These are phyloP conservation scores for Arctium lappa DNA, from an alignment of 129 eudicot species.

Conservation along the genomic window DNA sequence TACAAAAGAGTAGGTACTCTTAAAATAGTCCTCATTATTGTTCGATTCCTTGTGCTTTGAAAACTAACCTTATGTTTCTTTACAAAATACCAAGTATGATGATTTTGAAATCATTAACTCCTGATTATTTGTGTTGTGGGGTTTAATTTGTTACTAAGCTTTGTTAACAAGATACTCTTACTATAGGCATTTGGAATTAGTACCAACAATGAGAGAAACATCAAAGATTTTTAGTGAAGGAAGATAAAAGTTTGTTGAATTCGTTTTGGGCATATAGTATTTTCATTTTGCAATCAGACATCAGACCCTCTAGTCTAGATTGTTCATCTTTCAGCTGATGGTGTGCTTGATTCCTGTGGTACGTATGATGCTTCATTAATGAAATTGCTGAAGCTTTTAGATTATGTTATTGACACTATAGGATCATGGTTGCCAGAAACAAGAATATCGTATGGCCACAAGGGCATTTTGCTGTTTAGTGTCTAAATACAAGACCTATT, in stretches of 20 bases:
- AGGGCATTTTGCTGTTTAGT: neutral
- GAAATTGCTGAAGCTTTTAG: no score
- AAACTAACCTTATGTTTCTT: neutral
- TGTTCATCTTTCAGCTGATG: neutral
- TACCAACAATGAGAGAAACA: neutral
- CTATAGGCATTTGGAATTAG: neutral
- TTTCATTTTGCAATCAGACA: neutral
- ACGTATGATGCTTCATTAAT: no score
- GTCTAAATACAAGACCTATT: neutral
- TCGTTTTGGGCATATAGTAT: neutral
- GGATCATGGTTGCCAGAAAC: neutral
- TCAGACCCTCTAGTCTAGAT: neutral
- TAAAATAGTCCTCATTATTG: neutral
- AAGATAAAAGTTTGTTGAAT: neutral
- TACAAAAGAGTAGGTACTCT: slow-evolving; percentile 50
- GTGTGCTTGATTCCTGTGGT: neutral
- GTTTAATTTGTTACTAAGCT: neutral
- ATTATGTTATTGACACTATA: no score
- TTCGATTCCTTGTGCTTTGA: neutral
- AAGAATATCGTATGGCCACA: neutral
- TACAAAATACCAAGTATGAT: neutral
- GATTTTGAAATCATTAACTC: neutral
- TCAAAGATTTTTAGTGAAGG: neutral
- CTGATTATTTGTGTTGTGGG: neutral
- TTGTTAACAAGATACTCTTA: neutral